Evolutionary conservation across 1,139 yeast genomes (phyloP).

Genomic region (Sugiyamaella grinbergsii): DNA sequence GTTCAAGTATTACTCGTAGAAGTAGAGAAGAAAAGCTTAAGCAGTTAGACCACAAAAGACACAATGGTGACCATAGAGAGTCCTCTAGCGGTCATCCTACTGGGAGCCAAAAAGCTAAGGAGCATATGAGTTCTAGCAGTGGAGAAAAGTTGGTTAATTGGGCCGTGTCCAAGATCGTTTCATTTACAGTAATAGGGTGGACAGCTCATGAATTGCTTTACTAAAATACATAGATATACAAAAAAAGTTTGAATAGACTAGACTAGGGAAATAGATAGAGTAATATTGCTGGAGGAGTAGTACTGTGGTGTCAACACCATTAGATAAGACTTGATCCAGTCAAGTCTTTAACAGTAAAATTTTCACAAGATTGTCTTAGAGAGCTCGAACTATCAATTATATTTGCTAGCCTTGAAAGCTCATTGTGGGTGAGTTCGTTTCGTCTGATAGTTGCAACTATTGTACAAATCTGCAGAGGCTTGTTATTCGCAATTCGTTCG

Average conservation of each 20-base stretch:
- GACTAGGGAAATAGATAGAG: background rate
- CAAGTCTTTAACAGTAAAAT: slow-evolving; percentile 6
- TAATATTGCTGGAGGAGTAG: no score
- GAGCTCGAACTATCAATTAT: slow-evolving; percentile 9
- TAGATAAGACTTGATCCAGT: slow-evolving; percentile 1
- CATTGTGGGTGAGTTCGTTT: background rate
- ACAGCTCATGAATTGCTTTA: background rate
- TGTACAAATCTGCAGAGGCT: slow-evolving; percentile 1
- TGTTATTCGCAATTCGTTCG: slow-evolving; percentile 2
- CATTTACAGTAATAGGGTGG: background rate
- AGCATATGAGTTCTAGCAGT: background rate
- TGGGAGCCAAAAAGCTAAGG: background rate
- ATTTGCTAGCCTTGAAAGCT: slow-evolving; percentile 8
- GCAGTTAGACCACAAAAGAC: slow-evolving; percentile 7
- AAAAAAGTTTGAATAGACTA: background rate
- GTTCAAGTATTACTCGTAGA: slow-evolving; percentile 6
- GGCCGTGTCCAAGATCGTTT: background rate
- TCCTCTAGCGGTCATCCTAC: background rate
- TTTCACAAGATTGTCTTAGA: background rate
- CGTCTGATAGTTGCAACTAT: slow-evolving; percentile 4
- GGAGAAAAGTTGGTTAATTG: background rate
- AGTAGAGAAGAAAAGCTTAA: slow-evolving; percentile 11
- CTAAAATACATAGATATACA: background rate
- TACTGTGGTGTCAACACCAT: no score
- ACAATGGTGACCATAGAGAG: background rate